phyloP scores from a whole-genome alignment of 148 eudicot species.

The Limonium bicolor region DNA sequence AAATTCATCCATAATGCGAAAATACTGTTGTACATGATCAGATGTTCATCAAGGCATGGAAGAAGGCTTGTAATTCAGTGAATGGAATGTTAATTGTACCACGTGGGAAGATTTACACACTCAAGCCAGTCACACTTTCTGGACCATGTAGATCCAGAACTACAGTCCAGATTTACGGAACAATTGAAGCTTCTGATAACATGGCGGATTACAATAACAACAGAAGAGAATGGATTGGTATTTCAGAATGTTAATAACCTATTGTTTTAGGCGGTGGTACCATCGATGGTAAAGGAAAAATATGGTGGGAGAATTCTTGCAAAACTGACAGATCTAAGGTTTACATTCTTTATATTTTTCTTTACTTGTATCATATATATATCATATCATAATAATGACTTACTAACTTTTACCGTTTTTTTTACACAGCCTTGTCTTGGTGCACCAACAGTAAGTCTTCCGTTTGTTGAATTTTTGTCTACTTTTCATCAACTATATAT shows the following conservation, averaged over 20 bases:
- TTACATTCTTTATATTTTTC: too few relatives aligned
- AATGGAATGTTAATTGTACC: slow-evolving; percentile 43
- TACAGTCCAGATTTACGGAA: slow-evolving; percentile 43
- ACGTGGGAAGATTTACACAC: slow-evolving; percentile 27
- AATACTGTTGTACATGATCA: neutral
- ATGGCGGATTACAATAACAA: slow-evolving; percentile 24
- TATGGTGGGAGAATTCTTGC: slow-evolving; percentile 82
- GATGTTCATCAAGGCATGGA: slow-evolving; percentile 70
- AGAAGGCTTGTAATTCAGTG: slow-evolving; percentile 34
- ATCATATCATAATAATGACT: neutral
- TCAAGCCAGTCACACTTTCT: slow-evolving; percentile 46
- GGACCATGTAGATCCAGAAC: slow-evolving; percentile 55
- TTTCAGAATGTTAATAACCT: slow-evolving; percentile 28
- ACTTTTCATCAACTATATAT: neutral
- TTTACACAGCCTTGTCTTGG: slow-evolving; percentile 42
- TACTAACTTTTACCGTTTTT: neutral
- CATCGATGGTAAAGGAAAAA: slow-evolving; percentile 56
- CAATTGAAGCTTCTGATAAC: slow-evolving; percentile 36
- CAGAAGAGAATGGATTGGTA: slow-evolving; percentile 39
- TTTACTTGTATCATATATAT: too few relatives aligned
- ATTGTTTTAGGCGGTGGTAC: slow-evolving; percentile 52
- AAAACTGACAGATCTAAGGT: slow-evolving; percentile 39
- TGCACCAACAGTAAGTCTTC: slow-evolving; percentile 59
- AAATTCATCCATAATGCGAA: neutral
- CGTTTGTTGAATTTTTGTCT: neutral